Conservation (phyloP, 495 filamentous ascomycete genomes). For the Beverwykella pulmonaria region DNA sequence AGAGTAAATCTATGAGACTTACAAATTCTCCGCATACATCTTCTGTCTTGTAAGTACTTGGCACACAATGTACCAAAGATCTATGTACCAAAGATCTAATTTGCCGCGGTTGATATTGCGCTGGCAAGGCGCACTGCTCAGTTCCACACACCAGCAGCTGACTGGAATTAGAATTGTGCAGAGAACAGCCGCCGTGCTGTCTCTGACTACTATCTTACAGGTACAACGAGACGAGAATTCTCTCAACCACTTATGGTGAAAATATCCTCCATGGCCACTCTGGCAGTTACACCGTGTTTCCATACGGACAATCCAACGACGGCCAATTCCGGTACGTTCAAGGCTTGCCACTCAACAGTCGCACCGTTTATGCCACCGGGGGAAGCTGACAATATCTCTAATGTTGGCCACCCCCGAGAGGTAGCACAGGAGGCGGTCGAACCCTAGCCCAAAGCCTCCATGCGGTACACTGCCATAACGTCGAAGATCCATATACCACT, state of each 20-base stretch:
- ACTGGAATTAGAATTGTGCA: neutral
- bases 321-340: neutral
- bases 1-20: neutral
- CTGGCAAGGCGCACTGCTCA: neutral
- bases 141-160: no score
- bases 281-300: conserved; percentile 2
- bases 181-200: neutral
- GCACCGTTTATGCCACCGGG: conserved; percentile 86
- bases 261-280: neutral
- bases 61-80: neutral
- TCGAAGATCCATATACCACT: conserved; percentile 95
- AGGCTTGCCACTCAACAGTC: conserved; percentile 65
- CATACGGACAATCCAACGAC: neutral
- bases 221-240: conserved; percentile 1
- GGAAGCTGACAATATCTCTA: conserved; percentile 85
- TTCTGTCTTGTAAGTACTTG: neutral
- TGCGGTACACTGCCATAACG: conserved; percentile 94
- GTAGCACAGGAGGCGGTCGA: conserved; percentile 87
- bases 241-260: neutral
- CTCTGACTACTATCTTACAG: conserved; percentile 2
- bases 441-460: conserved; percentile 92
- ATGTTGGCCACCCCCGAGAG: conserved; percentile 82
- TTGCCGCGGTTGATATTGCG: neutral
- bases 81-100: neutral
- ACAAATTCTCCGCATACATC: neutral